Conservation (phyloP, 1,284 basidiomycete genomes). For the Austroboletus rostrupii region DNA sequence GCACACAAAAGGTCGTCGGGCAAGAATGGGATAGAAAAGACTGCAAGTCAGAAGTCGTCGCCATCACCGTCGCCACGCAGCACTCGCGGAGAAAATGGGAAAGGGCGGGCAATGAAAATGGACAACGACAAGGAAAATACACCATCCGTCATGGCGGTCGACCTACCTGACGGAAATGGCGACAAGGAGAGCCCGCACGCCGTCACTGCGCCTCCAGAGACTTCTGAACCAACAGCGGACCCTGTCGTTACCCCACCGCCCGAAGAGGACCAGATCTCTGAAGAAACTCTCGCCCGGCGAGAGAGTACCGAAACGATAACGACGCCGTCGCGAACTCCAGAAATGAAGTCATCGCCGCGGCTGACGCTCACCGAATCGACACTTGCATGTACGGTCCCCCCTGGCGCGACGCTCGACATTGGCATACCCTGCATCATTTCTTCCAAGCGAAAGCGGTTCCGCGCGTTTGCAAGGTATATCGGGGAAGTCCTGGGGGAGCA, state of each 20-base stretch:
- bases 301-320: slow-evolving; percentile 26
- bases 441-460: slow-evolving; percentile 77
- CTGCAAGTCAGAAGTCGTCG: slow-evolving; percentile 14
- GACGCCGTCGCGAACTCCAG: slow-evolving; percentile 14
- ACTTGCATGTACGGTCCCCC: slow-evolving; percentile 32
- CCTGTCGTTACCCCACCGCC: slow-evolving; percentile 8
- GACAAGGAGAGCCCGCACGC: slow-evolving; percentile 24
- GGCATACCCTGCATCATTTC: slow-evolving; percentile 92
- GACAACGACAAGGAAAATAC: slow-evolving; percentile 20
- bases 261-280: slow-evolving; percentile 18
- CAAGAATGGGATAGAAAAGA: slow-evolving; percentile 17
- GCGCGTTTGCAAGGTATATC: slow-evolving; percentile 84
- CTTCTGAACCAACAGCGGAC: slow-evolving; percentile 3
- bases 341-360: slow-evolving; percentile 19
- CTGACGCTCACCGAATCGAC: slow-evolving; percentile 29
- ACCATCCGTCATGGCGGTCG: slow-evolving; percentile 3
- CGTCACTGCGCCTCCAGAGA: slow-evolving; percentile 19
- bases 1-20: slow-evolving; percentile 18
- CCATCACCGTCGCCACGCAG: slow-evolving; percentile 19
- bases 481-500: slow-evolving; percentile 75
- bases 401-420: slow-evolving; percentile 75
- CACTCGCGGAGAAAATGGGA: slow-evolving; percentile 16
- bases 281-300: slow-evolving; percentile 14
- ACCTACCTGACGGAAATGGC: slow-evolving; percentile 10
- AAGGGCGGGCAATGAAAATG: slow-evolving; percentile 12